These are phyloP conservation scores for Malbranchea zuffiana DNA, from an alignment of 2,329 filamentous ascomycete genomes.

Conservation along the genomic window DNA sequence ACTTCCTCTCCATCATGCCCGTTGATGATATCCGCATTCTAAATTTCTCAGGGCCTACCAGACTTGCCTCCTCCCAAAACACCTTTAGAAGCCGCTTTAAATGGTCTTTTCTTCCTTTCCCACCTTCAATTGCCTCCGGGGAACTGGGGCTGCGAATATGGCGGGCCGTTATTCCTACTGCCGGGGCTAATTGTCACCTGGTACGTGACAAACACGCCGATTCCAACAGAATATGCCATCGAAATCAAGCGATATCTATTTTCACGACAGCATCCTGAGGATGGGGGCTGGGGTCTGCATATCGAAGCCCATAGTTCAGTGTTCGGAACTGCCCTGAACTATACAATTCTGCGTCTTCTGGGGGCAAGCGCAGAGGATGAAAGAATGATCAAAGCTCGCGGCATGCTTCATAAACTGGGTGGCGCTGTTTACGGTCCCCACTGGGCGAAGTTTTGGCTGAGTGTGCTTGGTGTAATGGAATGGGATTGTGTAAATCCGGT, in stretches of 20 bases:
- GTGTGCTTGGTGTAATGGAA: constrained; percentile 65
- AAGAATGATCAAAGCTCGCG: constrained; percentile 73
- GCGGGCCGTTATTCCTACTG: constrained; percentile 90
- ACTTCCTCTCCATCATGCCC: not conserved
- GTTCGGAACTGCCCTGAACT: constrained; percentile 84
- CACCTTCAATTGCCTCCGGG: constrained; percentile 78
- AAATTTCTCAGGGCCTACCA: constrained; percentile 53
- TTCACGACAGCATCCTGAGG: constrained; percentile 68
- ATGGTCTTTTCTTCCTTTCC: constrained; percentile 80
- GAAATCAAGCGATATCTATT: constrained; percentile 92
- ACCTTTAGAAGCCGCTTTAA: constrained; percentile 65
- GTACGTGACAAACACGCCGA: constrained; percentile 80
- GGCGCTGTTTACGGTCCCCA: constrained; percentile 77
- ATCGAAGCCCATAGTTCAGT: constrained; percentile 88
- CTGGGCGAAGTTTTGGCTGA: constrained; percentile 96
- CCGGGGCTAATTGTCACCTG: constrained; percentile 75
- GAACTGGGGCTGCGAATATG: constrained; percentile 96
- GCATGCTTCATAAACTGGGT: constrained; percentile 70
- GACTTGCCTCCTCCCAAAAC: constrained; percentile 58
- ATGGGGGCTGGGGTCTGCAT: constrained; percentile 96
- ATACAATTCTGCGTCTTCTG: constrained; percentile 66
- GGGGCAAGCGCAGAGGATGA: constrained; percentile 76
- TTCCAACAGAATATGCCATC: constrained; percentile 65
- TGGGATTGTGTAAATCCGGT: constrained; percentile 95
- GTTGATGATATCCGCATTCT: not conserved